Percentiles rank a stretch among this genome's conserved stretches.
Evolutionary conservation across 179 eudicot genomes (phyloP).

Genomic region (Nepenthes alata): DNA sequence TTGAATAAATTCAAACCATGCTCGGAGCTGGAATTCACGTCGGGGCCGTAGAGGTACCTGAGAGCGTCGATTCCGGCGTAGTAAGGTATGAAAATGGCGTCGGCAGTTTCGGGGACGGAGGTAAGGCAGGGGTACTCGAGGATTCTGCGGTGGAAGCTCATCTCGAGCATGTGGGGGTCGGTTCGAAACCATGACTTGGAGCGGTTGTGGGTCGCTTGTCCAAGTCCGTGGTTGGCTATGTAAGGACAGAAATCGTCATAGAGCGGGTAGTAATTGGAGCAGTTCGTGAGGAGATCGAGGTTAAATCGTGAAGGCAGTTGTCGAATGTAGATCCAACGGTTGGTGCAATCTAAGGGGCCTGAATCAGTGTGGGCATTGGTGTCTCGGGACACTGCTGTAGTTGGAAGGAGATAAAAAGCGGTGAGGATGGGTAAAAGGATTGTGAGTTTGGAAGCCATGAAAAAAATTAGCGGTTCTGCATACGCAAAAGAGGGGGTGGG

Average conservation of each 20-base stretch:
- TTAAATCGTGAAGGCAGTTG: constrained; percentile 65
- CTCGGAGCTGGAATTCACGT: constrained; percentile 33
- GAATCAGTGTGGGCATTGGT: constrained; percentile 4
- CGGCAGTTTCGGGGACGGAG: constrained; percentile 29
- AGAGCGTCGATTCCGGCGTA: constrained; percentile 53
- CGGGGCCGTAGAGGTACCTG: constrained; percentile 45
- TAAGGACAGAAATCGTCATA: constrained; percentile 49
- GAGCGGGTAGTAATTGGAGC: constrained; percentile 43
- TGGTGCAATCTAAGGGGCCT: constrained; percentile 30
- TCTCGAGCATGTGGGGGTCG: constrained; percentile 58
- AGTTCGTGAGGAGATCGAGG: constrained; percentile 54
- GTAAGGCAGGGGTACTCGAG: constrained; percentile 78
- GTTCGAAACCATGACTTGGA: constrained; percentile 73
- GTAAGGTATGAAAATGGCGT: constrained; percentile 64
- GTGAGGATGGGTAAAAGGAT: constrained; percentile 12
- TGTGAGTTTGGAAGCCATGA: neutral
- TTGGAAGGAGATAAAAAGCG: constrained; percentile 8
- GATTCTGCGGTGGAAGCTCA: constrained; percentile 74
- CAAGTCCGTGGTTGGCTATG: constrained; percentile 67
- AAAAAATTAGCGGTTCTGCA: neutral
- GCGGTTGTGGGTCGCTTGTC: constrained; percentile 55
- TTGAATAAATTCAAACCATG: constrained; percentile 50
- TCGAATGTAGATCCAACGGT: constrained; percentile 63
- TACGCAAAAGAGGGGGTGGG: too few species aligned
- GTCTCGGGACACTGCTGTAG: neutral